A percentile compares a stretch with the other conserved stretches of the same genome.
Conservation (phyloP, 495 filamentous ascomycete genomes). For the Pyrenopolyporus hunteri region DNA sequence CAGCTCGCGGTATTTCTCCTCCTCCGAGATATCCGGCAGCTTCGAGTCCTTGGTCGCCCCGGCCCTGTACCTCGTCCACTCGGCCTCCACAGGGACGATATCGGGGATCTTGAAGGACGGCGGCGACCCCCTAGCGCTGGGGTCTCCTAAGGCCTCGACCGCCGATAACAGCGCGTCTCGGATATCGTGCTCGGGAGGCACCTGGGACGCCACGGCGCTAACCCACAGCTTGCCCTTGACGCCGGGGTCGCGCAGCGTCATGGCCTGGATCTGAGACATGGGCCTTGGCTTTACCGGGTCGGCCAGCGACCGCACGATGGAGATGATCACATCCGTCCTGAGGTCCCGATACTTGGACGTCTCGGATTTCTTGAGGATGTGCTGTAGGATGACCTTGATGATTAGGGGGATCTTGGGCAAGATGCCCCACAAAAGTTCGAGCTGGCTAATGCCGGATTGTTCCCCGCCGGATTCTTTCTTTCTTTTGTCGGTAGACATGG, state of each 20-base stretch:
- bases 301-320: constrained; percentile 68
- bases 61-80: constrained; percentile 82
- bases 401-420: constrained; percentile 70
- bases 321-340: constrained; percentile 73
- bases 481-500: constrained; percentile 10
- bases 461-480: background rate
- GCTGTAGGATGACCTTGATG: constrained; percentile 67
- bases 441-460: no score
- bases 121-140: constrained; percentile 45
- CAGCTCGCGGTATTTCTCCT: constrained; percentile 72
- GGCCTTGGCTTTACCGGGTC: constrained; percentile 46
- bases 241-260: constrained; percentile 64
- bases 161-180: constrained; percentile 66
- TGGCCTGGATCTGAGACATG: constrained; percentile 68
- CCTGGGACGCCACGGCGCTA: constrained; percentile 65
- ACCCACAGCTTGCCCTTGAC: constrained; percentile 86
- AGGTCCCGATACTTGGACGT: constrained; percentile 78
- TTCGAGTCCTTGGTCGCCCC: constrained; percentile 60
- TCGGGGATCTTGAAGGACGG: constrained; percentile 58
- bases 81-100: constrained; percentile 69
- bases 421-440: constrained; percentile 52
- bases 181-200: constrained; percentile 57
- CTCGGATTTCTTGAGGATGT: constrained; percentile 68
- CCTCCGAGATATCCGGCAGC: constrained; percentile 67
- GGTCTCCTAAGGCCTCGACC: constrained; percentile 66